phyloP scores from a whole-genome alignment of 352 stramenopile species.

The Globisporangium cederbergense region DNA sequence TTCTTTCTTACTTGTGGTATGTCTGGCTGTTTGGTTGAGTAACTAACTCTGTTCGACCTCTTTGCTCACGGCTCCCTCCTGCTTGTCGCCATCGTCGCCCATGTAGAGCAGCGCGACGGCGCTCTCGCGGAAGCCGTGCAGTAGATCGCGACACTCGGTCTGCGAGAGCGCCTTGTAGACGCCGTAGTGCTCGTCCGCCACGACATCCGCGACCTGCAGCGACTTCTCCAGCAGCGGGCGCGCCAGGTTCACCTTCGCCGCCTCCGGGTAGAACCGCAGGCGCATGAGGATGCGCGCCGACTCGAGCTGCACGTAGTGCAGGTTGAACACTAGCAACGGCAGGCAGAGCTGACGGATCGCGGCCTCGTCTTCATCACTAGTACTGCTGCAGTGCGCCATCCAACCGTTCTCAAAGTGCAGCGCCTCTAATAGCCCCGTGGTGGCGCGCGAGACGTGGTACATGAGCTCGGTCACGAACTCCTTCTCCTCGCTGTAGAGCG shows the following conservation, averaged over 20 bases:
- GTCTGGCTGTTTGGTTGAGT: too few relatives aligned
- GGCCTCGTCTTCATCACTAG: conserved; percentile 38
- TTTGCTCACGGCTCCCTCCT: too few relatives aligned
- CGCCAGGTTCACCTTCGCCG: conserved; percentile 53
- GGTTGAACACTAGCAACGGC: conserved; percentile 61
- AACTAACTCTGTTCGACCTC: too few relatives aligned
- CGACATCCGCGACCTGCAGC: conserved; percentile 70
- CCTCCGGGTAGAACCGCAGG: conserved; percentile 60
- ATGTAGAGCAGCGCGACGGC: conserved; percentile 42
- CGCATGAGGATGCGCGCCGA: conserved; percentile 67
- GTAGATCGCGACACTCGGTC: conserved; percentile 62
- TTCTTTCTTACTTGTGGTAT: too few relatives aligned
- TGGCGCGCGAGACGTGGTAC: conserved; percentile 62
- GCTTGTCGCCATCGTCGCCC: too few relatives aligned
- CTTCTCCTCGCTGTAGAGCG: conserved; percentile 76
- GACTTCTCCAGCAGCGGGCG: conserved; percentile 66
- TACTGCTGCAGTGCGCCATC: conserved; percentile 45
- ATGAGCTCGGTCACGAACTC: conserved; percentile 69
- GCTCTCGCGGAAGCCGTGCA: conserved; percentile 68
- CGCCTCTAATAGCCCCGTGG: conserved; percentile 50
- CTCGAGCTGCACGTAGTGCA: conserved; percentile 78
- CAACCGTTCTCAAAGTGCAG: conserved; percentile 82
- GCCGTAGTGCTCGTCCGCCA: conserved; percentile 73
- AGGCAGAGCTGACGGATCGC: conserved; percentile 53
- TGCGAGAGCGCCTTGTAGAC: conserved; percentile 57